These are phyloP conservation scores for Suillus subluteus DNA, from an alignment of 768 basidiomycete genomes.

Conservation along the genomic window DNA sequence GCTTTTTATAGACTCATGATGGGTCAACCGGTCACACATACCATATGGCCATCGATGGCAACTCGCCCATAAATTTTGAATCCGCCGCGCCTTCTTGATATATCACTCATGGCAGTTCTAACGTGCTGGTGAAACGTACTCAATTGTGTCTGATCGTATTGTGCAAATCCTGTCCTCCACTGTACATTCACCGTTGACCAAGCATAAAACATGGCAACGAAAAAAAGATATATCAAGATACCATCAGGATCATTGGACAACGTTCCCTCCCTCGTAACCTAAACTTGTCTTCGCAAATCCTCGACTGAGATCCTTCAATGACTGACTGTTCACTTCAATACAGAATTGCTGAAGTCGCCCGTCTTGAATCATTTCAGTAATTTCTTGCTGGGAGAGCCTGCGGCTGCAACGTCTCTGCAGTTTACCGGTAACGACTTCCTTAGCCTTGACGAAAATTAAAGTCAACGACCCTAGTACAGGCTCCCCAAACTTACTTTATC, in stretches of 20 bases:
- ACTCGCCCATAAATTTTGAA: background rate
- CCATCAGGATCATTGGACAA: background rate
- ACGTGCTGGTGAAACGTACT: too few species aligned
- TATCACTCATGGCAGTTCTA: too few species aligned
- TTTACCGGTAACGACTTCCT: constrained; percentile 38
- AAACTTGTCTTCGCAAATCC: constrained; percentile 24
- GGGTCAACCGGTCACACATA: background rate
- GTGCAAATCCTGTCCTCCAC: background rate
- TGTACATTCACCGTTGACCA: background rate
- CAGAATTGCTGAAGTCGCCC: constrained; percentile 51
- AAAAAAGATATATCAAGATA: background rate
- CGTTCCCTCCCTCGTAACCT: constrained; percentile 1
- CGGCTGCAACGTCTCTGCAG: constrained; percentile 40
- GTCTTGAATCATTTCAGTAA: constrained; percentile 41
- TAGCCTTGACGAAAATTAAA: constrained; percentile 28
- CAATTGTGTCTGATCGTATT: background rate
- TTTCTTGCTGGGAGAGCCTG: constrained; percentile 34
- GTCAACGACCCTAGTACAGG: constrained; percentile 13
- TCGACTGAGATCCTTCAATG: constrained; percentile 22
- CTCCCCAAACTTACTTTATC: constrained; percentile 34
- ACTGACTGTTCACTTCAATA: constrained; percentile 38
- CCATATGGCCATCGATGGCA: background rate
- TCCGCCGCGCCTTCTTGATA: background rate
- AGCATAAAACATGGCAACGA: background rate
- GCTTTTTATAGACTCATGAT: background rate